Percentiles rank a stretch among this genome's conserved stretches.
Conservation (phyloP, 2,329 filamentous ascomycete species). For the Colletotrichum destructivum region DNA sequence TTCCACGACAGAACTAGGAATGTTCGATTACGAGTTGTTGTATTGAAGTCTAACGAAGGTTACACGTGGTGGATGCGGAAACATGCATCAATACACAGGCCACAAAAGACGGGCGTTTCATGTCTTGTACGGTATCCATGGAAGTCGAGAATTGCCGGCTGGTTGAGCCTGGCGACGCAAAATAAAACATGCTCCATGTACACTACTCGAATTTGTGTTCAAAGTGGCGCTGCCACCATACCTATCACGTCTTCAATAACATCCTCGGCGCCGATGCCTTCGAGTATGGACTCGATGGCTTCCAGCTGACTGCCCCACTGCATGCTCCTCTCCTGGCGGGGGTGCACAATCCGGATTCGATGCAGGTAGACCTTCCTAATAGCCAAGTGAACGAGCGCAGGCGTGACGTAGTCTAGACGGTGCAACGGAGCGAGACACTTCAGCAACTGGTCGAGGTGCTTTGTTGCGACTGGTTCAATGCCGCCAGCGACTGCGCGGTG, state of each 20-base stretch:
- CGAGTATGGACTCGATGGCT: constrained; percentile 78
- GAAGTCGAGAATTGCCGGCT: constrained; percentile 27
- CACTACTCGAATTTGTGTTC: constrained; percentile 14
- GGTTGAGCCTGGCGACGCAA: constrained; percentile 8
- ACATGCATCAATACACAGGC: constrained; percentile 34
- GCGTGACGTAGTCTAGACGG: constrained; percentile 84
- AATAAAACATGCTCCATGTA: constrained; percentile 32
- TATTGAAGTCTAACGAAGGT: constrained; percentile 26
- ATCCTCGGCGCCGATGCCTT: constrained; percentile 72
- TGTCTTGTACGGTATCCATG: constrained; percentile 33
- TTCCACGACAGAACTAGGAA: constrained; percentile 42
- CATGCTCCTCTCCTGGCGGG: constrained; percentile 86
- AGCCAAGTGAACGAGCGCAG: constrained; percentile 86
- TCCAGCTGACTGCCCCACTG: constrained; percentile 90
- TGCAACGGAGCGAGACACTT: constrained; percentile 87
- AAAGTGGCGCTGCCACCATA: constrained; percentile 70
- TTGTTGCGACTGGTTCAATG: constrained; percentile 83
- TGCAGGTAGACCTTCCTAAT: constrained; percentile 91
- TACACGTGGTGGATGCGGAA: constrained; percentile 28
- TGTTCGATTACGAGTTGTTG: constrained; percentile 40
- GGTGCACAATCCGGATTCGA: constrained; percentile 78
- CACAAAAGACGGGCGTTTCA: constrained; percentile 34
- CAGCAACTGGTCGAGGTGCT: constrained; percentile 79
- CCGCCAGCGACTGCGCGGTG: constrained; percentile 88
- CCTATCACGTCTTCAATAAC: constrained; percentile 76